Base-by-base conservation (phyloP, 352 stramenopile species). In the Pythium monospermum region DNA sequence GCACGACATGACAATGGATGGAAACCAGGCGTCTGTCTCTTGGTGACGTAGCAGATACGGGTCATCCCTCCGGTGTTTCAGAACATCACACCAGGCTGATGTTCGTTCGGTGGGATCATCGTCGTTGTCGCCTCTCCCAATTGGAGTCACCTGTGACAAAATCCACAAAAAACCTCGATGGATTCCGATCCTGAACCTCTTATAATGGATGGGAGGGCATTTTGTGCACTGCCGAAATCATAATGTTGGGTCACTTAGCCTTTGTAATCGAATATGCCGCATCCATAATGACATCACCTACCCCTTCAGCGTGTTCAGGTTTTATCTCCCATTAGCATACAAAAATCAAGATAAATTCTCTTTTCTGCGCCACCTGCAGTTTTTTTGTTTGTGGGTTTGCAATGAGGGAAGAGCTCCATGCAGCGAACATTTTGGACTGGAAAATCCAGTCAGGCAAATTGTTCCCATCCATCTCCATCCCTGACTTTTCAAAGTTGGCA, bases 141-240 rank as follows among this genome's bases (percentile, higher is more conserved):
- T 27, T 23, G 8, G 3, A 13, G 8, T 18, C 10, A 18, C 21
- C 2, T 30, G 22, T 16, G 18, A 53, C 25, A 27, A 21, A 46
- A 33, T 46, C 32, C 22, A 31, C 22, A 27, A 55, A 55, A 47
- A 55, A 55, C 48, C 48, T 55, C 28, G 30, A 35, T 15, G 15
- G 8, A 15, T 35, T 35, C 31, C 39, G 12, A 23, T 18, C 10
- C 10, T 6, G 8, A 11, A 45, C 39, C 39, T 45, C 39, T n/a
- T 30, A 32, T 45, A 45, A 19, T 21, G 6, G 7, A 45, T 45
- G n/a, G 22, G 12, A 28, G 22, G 3, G 13, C 6, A 27, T 27
- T 22, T 13, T 11, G 38, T n/a, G 4, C 16, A 4, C 16, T 6
- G 4, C 19, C 21, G 6, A 48, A 2, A 3, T 27, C 13, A 15